Evolutionary conservation across 495 filamentous ascomycete genomes (phyloP).

Genomic region (Hypoxylon fuscum): DNA sequence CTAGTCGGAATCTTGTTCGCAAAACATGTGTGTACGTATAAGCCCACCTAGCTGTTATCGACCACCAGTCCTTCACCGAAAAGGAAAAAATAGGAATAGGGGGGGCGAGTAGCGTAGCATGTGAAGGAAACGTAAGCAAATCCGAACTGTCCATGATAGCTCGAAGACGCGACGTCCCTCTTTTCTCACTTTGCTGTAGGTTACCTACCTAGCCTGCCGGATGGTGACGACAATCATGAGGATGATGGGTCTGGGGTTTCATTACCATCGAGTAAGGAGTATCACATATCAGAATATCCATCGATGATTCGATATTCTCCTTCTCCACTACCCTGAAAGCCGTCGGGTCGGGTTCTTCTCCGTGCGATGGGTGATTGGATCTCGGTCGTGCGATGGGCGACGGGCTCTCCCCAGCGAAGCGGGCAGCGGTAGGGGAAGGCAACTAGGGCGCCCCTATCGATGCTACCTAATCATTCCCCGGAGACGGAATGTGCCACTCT

Average conservation of each 20-base stretch:
- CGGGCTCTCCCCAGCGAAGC: constrained; percentile 10
- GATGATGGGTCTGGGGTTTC: constrained; percentile 17
- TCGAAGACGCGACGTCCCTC: too few species aligned
- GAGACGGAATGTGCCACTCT: constrained; percentile 15
- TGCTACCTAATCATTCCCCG: constrained; percentile 34
- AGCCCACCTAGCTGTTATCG: constrained; percentile 10
- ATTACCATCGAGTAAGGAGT: constrained; percentile 22
- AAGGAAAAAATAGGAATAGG: constrained; percentile 14
- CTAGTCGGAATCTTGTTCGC: constrained; percentile 28
- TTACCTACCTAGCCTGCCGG: not conserved
- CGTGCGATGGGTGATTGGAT: constrained; percentile 34
- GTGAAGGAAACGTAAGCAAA: constrained; percentile 10
- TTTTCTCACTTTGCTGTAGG: not conserved
- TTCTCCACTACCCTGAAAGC: constrained; percentile 18
- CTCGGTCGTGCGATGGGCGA: constrained; percentile 29
- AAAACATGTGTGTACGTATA: constrained; percentile 18
- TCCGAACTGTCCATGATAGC: constrained; percentile 28
- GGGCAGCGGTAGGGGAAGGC: constrained; percentile 6
- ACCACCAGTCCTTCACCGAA: constrained; percentile 25
- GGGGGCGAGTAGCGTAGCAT: constrained; percentile 5
- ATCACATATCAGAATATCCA: constrained; percentile 39
- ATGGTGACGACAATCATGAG: constrained; percentile 12
- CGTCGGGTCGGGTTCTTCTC: constrained; percentile 25
- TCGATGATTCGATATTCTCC: constrained; percentile 30
- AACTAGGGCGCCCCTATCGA: constrained; percentile 21